Conservation (phyloP, 129 eudicot genomes). For the Silybum marianum region DNA sequence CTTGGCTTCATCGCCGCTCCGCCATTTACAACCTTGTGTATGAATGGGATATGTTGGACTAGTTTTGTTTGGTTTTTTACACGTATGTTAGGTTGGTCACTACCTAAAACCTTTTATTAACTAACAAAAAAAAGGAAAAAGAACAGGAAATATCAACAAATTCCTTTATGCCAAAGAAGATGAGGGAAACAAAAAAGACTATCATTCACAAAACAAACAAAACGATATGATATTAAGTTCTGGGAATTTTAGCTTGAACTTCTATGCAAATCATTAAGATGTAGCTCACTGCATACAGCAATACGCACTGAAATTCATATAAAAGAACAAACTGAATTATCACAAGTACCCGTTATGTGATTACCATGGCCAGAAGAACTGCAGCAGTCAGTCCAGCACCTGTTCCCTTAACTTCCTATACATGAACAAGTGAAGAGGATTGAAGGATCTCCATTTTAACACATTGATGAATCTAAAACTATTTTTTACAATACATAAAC, state of each 20-base stretch:
- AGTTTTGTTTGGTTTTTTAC: not conserved
- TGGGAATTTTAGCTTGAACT: not conserved
- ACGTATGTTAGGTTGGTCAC: not conserved
- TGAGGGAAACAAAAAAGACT: not conserved
- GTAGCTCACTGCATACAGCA: conserved; percentile 7
- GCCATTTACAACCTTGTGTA: not conserved
- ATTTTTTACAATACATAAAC: not conserved
- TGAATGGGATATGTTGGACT: not conserved
- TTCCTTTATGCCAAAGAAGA: not conserved
- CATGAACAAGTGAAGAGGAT: conserved; percentile 18
- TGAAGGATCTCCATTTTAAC: conserved; percentile 25
- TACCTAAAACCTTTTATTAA: not conserved
- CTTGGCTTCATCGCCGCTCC: not conserved
- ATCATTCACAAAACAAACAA: not conserved
- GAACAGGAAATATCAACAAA: conserved; percentile 9
- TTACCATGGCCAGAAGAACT: conserved; percentile 93
- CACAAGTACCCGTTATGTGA: conserved; percentile 20
- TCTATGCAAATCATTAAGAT: not conserved
- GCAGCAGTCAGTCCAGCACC: conserved; percentile 99
- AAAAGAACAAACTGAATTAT: not conserved
- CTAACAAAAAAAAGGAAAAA: not conserved
- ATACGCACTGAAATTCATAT: not conserved
- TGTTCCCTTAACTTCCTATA: conserved; percentile 91
- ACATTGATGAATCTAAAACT: not conserved
- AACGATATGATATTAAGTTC: not conserved